These are phyloP conservation scores for Alternaria gaisen DNA, from an alignment of 2,329 filamentous ascomycete genomes.

Conservation along the genomic window DNA sequence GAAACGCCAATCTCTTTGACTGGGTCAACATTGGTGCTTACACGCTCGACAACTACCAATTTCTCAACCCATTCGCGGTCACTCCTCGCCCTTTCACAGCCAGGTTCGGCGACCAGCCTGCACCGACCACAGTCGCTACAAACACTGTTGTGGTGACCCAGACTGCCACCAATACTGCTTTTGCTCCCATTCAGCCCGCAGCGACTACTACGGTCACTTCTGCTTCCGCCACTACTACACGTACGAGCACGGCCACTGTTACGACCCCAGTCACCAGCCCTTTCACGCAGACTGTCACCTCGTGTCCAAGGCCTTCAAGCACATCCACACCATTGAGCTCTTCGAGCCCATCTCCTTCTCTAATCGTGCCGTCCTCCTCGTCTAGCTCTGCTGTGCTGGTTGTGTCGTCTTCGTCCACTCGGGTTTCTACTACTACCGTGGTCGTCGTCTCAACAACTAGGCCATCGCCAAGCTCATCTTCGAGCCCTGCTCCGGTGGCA, in stretches of 20 bases:
- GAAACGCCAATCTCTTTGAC: not conserved
- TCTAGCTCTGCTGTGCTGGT: not conserved
- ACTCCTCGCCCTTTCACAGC: conserved; percentile 10
- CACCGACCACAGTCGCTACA: conserved; percentile 1
- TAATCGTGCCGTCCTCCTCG: not conserved
- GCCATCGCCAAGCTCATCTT: not conserved
- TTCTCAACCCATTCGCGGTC: not conserved
- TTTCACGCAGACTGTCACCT: not conserved
- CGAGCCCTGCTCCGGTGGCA: not conserved
- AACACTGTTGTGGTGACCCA: conserved; percentile 1
- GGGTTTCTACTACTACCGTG: not conserved
- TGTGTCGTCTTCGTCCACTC: not conserved
- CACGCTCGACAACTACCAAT: conserved; percentile 11
- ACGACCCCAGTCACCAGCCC: conserved; percentile 6
- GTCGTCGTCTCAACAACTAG: not conserved
- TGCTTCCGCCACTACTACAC: not conserved
- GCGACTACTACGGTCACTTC: conserved; percentile 5
- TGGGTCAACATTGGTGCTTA: conserved; percentile 15
- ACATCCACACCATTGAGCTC: not conserved
- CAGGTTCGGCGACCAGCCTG: conserved; percentile 15
- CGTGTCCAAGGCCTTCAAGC: conserved; percentile 2
- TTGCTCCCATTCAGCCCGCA: not conserved
- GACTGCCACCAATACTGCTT: not conserved
- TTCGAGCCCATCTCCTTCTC: not conserved
- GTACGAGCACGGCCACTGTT: conserved; percentile 1